Conservation (phyloP, 306 rosid species). For the Purshia tridentata region DNA sequence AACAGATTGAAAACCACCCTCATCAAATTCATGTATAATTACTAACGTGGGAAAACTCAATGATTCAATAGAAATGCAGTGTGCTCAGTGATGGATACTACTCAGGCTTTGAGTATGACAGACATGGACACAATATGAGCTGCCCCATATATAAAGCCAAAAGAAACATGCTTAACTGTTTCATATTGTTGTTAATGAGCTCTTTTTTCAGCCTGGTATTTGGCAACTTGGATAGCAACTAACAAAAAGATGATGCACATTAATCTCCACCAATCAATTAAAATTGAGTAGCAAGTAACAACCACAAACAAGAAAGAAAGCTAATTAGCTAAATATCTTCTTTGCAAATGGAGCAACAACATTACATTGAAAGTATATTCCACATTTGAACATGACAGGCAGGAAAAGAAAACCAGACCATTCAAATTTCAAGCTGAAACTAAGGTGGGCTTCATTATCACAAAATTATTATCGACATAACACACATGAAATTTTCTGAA, state of each 20-base stretch:
- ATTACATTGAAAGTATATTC: not conserved
- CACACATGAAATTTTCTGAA: slow-evolving; percentile 3
- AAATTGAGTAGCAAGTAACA: not conserved
- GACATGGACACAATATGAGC: not conserved
- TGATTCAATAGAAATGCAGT: not conserved
- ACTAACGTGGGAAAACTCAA: not conserved
- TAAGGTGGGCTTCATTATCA: slow-evolving; percentile 24
- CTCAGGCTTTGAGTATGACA: not conserved
- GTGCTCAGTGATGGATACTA: slow-evolving; percentile 7
- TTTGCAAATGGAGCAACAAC: not conserved
- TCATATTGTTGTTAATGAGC: not conserved
- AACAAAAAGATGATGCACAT: slow-evolving; percentile 3
- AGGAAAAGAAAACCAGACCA: not conserved
- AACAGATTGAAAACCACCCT: not conserved
- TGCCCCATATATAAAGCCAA: no score
- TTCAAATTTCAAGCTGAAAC: not conserved
- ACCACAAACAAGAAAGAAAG: not conserved
- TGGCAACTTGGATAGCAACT: slow-evolving; percentile 7
- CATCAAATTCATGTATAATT: not conserved
- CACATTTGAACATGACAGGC: not conserved
- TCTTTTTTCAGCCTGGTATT: not conserved
- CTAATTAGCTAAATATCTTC: slow-evolving; percentile 12
- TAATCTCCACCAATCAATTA: not conserved
- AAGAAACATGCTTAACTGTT: not conserved
- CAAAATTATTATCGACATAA: slow-evolving; percentile 31